Evolutionary conservation across 345 rosid genomes (phyloP), one percentile per base, ranked within the genome.

Genomic region (Salix purpurea): DNA sequence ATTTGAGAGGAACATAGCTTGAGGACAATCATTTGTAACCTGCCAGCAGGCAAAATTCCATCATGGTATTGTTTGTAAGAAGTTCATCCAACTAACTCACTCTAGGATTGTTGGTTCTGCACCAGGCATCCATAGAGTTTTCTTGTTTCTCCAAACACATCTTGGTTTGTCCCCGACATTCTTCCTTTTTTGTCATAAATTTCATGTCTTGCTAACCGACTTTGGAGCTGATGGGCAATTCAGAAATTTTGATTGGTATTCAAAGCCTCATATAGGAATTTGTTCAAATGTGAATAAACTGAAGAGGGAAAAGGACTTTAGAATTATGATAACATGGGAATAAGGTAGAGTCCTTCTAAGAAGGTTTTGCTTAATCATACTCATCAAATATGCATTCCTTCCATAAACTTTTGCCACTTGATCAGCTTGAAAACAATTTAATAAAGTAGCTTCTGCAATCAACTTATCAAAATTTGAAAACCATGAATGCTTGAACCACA

Each of bases 371-470:
- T 42, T n/a, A 21, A 12, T 67, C 24, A 40, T 42, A 26, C 58
- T 39, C 32, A 36, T 15, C 60, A 69, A 69, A 15, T 34, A 62
- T 0, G 5, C 15, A 24, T 30, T 61, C 14, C 66, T 36, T 39
- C 15, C 32, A 68, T 7, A 4, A 40, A 40, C 12, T 11, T 68
- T 7, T 40, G 23, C 62, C 39, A 62, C 64, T 71, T 37, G 65
- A 74, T 46, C 65, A 68, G 78, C 28, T 56, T 36, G 36, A 46
- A 16, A 26, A 69, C 42, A 76, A 77, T 64, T 77, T 72, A 64
- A 69, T 64, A 77, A 76, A 72, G 36, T 48, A n/a, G 28, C 69
- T 28, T 58, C 39, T 34, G 23, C 48, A 28, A 48, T 65, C 7
- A 61, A 34, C 36, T 69, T 21, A n/a, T 69, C 28, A 2, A 28